Evolutionary conservation across 176 grass and related monocot species (phyloP).

Genomic region (Oryza meyeriana): DNA sequence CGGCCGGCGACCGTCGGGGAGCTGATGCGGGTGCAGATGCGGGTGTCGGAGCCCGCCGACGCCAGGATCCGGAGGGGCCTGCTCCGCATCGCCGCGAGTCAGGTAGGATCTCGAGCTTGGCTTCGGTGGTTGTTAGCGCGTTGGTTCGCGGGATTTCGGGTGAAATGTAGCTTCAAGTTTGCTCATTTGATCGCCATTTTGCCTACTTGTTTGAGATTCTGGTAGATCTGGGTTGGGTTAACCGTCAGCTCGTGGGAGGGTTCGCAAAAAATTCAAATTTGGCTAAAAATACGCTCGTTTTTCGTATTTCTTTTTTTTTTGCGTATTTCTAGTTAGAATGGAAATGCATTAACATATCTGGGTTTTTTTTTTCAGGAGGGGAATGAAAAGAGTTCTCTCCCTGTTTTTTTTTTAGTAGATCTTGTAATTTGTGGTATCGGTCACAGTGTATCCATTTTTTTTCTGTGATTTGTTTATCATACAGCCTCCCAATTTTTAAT

Average conservation of each 20-base stretch:
- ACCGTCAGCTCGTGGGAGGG: not conserved
- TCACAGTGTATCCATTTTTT: not conserved
- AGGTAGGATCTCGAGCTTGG: conserved; percentile 56
- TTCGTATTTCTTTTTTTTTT: conserved; percentile 8
- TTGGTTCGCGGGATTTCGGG: not conserved
- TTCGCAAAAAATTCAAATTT: conserved; percentile 22
- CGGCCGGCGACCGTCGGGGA: conserved; percentile 69
- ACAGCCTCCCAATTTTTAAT: not conserved
- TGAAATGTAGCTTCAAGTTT: conserved; percentile 18
- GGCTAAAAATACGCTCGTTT: conserved; percentile 11
- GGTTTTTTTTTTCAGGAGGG: not conserved
- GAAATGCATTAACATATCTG: not conserved
- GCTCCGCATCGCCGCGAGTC: conserved; percentile 76
- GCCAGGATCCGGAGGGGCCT: conserved; percentile 91
- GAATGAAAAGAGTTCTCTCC: not conserved
- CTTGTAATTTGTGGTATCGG: conserved; percentile 23
- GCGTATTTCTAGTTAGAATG: not conserved
- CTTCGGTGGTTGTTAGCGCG: not conserved
- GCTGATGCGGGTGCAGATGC: conserved; percentile 88
- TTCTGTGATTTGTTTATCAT: not conserved
- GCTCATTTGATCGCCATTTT: conserved; percentile 1
- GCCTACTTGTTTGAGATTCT: not conserved
- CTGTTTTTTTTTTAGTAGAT: not conserved
- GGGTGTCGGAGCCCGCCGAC: conserved; percentile 74
- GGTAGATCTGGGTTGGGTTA: conserved; percentile 39